Percentiles rank a stretch among this genome's conserved stretches.
These are phyloP conservation scores for Sporothrix inflata DNA, from an alignment of 2,329 filamentous ascomycete genomes.

Conservation along the genomic window DNA sequence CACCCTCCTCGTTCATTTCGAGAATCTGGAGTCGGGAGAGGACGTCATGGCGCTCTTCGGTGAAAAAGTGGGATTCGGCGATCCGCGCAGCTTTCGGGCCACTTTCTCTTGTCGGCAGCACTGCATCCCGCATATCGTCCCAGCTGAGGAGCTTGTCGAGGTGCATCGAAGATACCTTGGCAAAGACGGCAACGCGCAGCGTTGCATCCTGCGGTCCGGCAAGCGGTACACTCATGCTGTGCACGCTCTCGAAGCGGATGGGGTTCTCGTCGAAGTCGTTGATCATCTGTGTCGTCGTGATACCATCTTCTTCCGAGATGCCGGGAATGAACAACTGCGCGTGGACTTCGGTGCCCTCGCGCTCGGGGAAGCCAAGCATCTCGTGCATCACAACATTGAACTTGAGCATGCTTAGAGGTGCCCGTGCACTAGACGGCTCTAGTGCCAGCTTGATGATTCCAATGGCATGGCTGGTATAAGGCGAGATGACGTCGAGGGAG, in stretches of 20 bases:
- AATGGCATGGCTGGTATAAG: slow-evolving; percentile 87
- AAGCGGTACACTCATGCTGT: slow-evolving; percentile 93
- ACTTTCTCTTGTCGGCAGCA: slow-evolving; percentile 59
- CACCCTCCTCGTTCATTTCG: slow-evolving; percentile 87
- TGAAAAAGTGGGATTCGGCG: slow-evolving; percentile 89
- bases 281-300: slow-evolving; percentile 94
- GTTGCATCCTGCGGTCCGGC: slow-evolving; percentile 74
- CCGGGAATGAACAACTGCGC: slow-evolving; percentile 96
- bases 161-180: slow-evolving; percentile 88
- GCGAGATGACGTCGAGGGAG: slow-evolving; percentile 84
- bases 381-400: slow-evolving; percentile 99
- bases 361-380: slow-evolving; percentile 89
- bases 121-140: slow-evolving; percentile 93
- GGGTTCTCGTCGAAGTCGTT: slow-evolving; percentile 90
- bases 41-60: slow-evolving; percentile 90
- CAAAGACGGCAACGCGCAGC: slow-evolving; percentile 87
- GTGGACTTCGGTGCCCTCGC: slow-evolving; percentile 93
- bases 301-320: slow-evolving; percentile 84
- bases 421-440: slow-evolving; percentile 90
- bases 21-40: slow-evolving; percentile 86
- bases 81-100: slow-evolving; percentile 67
- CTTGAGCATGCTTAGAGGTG: slow-evolving; percentile 88
- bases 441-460: slow-evolving; percentile 89
- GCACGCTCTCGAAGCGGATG: slow-evolving; percentile 93
- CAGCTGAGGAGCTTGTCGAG: slow-evolving; percentile 96